Conservation (phyloP, 78 protist genomes). For the Parvularia atlantis region DNA sequence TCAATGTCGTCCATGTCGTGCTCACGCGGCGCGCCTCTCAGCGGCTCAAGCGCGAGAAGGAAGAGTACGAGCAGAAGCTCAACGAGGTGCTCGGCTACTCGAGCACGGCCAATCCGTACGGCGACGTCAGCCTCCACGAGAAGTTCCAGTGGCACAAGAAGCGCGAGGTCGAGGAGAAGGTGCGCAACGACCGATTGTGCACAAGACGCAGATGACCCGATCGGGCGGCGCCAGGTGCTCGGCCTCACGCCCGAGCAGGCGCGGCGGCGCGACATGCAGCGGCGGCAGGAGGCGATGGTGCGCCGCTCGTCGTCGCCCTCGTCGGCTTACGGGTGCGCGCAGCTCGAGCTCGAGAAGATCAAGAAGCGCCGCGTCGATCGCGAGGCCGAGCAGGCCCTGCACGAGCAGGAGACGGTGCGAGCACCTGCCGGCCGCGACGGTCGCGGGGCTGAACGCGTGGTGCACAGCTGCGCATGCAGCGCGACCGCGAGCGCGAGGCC, state of each 20-base stretch:
- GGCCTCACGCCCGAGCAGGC: background rate
- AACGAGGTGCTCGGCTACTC: conserved; percentile 51
- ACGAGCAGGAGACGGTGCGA: no score
- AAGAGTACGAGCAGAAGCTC: no score
- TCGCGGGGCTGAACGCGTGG: no score
- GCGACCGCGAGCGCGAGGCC: background rate
- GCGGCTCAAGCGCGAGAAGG: background rate
- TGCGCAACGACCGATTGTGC: no score
- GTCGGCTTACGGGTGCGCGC: background rate
- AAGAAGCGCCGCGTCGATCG: conserved; percentile 59
- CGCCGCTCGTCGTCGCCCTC: background rate
- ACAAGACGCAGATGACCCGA: no score
- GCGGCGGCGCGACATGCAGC: background rate
- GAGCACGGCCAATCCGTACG: conserved; percentile 62
- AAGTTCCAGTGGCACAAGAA: conserved; percentile 70
- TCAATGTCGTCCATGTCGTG: no score
- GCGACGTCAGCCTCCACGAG: conserved; percentile 58
- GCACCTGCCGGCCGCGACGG: no score
- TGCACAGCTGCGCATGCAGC: background rate
- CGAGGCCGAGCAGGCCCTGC: conserved; percentile 34
- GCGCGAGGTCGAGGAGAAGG: background rate
- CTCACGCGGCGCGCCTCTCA: no score
- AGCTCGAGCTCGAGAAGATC: conserved; percentile 24
- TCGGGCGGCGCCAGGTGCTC: no score
- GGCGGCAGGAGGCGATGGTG: background rate